Conservation (phyloP, 2,329 filamentous ascomycete species). For the Coniochaeta hoffmannii region DNA sequence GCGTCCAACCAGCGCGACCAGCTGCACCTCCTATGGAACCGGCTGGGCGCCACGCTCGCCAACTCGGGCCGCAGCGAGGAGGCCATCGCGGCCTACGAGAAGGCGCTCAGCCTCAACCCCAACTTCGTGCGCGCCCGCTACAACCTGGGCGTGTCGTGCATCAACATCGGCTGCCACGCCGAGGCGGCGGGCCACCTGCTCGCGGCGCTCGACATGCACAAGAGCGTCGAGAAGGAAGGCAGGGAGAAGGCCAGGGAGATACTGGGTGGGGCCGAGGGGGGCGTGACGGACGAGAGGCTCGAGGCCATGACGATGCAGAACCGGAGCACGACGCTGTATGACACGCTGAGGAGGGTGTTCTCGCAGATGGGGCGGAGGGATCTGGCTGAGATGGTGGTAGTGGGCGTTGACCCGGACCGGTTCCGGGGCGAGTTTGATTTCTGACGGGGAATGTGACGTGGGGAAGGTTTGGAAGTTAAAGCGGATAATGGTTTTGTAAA, state of each 20-base stretch:
- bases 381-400: slow-evolving; percentile 77
- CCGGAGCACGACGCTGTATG: slow-evolving; percentile 92
- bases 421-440: slow-evolving; percentile 93
- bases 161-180: slow-evolving; percentile 92
- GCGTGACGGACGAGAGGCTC: slow-evolving; percentile 59
- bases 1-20: slow-evolving; percentile 78
- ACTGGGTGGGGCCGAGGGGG: slow-evolving; percentile 47
- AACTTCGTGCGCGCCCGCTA: slow-evolving; percentile 97
- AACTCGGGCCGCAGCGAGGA: slow-evolving; percentile 92
- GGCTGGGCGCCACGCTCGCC: slow-evolving; percentile 88
- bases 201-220: slow-evolving; percentile 90
- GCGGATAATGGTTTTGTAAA: too few species aligned
- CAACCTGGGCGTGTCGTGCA: slow-evolving; percentile 92
- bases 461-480: slow-evolving; percentile 5
- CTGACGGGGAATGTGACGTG: slow-evolving; percentile 22
- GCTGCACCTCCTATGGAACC: slow-evolving; percentile 93
- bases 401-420: slow-evolving; percentile 82
- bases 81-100: slow-evolving; percentile 93
- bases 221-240: slow-evolving; percentile 80
- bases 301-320: slow-evolving; percentile 91
- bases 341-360: slow-evolving; percentile 91
- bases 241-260: slow-evolving; percentile 79
- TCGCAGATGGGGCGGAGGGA: slow-evolving; percentile 90
- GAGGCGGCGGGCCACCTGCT: slow-evolving; percentile 91
- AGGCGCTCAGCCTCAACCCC: slow-evolving; percentile 79